Percentiles rank a stretch among this genome's conserved stretches.
phyloP scores from a whole-genome alignment of 306 rosid genomes.

The Prunus salicina region DNA sequence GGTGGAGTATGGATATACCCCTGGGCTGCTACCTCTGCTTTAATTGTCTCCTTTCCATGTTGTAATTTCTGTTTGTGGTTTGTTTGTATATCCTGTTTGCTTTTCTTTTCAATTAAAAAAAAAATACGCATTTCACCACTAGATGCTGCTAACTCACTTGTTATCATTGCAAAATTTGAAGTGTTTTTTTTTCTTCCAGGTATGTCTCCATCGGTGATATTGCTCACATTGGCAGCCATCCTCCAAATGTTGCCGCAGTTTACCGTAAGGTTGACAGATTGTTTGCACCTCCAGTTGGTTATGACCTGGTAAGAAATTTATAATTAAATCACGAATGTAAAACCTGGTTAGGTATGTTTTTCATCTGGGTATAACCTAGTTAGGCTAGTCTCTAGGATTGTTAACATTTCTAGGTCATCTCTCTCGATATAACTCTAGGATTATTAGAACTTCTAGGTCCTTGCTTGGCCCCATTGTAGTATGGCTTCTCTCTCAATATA shows the following conservation, averaged over 20 bases:
- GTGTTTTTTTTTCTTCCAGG: conserved; percentile 32
- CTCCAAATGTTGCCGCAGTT: conserved; percentile 94
- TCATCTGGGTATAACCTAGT: not conserved
- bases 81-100: too few relatives aligned
- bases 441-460: not conserved
- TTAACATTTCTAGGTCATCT: not conserved
- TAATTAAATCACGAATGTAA: not conserved
- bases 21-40: too few relatives aligned
- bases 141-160: not conserved
- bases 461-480: not conserved
- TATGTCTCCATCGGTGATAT: conserved; percentile 78
- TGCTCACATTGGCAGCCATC: conserved; percentile 83
- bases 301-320: conserved; percentile 77
- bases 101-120: too few relatives aligned
- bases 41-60: too few relatives aligned
- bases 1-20: too few relatives aligned
- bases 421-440: not conserved
- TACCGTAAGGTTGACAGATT: conserved; percentile 65
- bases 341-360: not conserved
- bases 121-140: conserved; percentile 1
- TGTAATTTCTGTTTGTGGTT: too few relatives aligned
- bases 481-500: not conserved
- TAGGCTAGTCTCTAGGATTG: not conserved
- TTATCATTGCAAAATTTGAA: not conserved
- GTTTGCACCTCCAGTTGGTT: conserved; percentile 78